Base-by-base conservation (phyloP, 2,329 filamentous ascomycete genomes). In the Capronia coronata region DNA sequence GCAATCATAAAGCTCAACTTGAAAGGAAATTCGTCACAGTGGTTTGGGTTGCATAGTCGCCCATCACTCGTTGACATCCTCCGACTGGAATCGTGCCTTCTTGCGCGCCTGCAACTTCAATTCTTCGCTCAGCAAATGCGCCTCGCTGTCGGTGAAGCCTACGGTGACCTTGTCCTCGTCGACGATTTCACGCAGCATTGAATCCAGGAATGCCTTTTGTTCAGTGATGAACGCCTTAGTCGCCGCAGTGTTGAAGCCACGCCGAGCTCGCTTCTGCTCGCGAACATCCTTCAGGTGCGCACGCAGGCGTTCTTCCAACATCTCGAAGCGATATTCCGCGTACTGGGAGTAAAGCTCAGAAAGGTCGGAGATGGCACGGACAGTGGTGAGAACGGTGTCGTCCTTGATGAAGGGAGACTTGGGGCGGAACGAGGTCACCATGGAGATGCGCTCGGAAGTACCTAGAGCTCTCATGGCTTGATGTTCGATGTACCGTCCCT, bases 401-500 rank as follows among this genome's bases (percentile, higher is more conserved):
- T 85, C 82, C 13, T 71, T 72, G 35, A 78, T 60, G 16, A 67
- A 67, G 1, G 79, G 69, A 18, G 71, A 74, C 44, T 73, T 75
- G 1, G 82, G 79, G 8, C 82, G 74, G 68, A 83, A 84, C 2
- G 78, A 79, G 0, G 82, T 85, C 43, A 85, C 79, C 68, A 82
- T 80, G 37, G 72, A 78, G 64, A 85, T 83, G 27, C 81, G 75
- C 63, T 84, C 82, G 19, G 73, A 72, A 3, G 71, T 71, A 14
- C 79, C 78, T 1, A 79, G 65, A 8, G 80, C 77, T 10, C 74
- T 75, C 14, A 83, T 70, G 1, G 81, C 82, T 51, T 78, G 74
- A 62, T 85, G 82, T 55, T 79, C 75, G 52, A 85, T 81, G 65
- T 84, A 83, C 18, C 81, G 73, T 13, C 82, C 82, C 63, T 85